Conservation (phyloP, 352 stramenopile genomes). For the Phytopythium vexans region DNA sequence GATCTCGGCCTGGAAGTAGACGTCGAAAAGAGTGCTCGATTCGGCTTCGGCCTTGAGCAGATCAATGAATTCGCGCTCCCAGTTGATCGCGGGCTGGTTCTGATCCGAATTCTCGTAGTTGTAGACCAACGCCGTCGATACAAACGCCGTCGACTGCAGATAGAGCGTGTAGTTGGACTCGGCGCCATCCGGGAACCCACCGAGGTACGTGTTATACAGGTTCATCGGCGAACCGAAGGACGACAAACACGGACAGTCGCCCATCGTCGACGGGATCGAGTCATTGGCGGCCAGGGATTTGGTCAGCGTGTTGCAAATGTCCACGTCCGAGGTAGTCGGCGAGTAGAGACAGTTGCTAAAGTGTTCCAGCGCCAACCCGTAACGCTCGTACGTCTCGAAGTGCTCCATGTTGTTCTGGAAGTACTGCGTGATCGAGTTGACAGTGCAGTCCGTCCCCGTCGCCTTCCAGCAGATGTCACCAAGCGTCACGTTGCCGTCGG, state of each 20-base stretch:
- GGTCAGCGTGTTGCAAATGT: constrained; percentile 36
- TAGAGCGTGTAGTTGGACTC: constrained; percentile 53
- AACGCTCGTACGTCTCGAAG: constrained; percentile 55
- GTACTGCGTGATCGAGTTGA: constrained; percentile 63
- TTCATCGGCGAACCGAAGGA: constrained; percentile 67
- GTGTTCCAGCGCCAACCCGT: constrained; percentile 46
- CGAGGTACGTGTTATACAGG: constrained; percentile 64
- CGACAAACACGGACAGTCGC: constrained; percentile 57
- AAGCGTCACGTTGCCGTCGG: constrained; percentile 23
- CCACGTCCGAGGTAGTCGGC: constrained; percentile 46
- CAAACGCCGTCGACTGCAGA: constrained; percentile 38
- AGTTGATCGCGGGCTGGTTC: constrained; percentile 47
- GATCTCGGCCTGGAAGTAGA: constrained; percentile 59
- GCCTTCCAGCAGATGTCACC: constrained; percentile 69
- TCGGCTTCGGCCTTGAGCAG: constrained; percentile 38
- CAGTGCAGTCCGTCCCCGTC: constrained; percentile 49
- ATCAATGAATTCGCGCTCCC: constrained; percentile 61
- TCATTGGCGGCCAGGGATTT: constrained; percentile 28
- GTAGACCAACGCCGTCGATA: constrained; percentile 57
- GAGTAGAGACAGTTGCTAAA: constrained; percentile 62
- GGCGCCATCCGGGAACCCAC: constrained; percentile 41
- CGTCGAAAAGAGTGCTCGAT: constrained; percentile 41
- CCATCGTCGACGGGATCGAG: constrained; percentile 49
- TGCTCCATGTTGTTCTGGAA: constrained; percentile 63
- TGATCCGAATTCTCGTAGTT: constrained; percentile 50